phyloP scores from a whole-genome alignment of 768 basidiomycete genomes.

The Chiua virens region DNA sequence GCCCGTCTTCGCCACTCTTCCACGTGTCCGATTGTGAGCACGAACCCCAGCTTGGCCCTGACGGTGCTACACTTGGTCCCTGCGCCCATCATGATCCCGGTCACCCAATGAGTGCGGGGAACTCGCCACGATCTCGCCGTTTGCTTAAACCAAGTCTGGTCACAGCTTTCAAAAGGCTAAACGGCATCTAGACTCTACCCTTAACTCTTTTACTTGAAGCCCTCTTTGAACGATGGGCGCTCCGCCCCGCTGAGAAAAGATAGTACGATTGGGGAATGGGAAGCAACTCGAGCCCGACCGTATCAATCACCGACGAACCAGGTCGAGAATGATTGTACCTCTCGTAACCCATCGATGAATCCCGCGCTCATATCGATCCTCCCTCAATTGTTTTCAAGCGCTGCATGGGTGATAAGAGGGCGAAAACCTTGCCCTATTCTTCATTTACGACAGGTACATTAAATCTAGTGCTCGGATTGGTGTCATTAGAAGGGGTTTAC shows the following conservation, averaged over 20 bases:
- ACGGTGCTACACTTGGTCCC: no score
- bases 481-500: slow-evolving; percentile 7
- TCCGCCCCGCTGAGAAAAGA: slow-evolving; percentile 4
- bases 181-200: neutral
- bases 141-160: no score
- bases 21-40: no score
- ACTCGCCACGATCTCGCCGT: no score
- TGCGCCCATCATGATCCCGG: no score
- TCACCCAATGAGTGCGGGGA: no score
- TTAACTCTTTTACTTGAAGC: neutral
- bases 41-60: no score
- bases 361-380: slow-evolving; percentile 37
- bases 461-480: neutral
- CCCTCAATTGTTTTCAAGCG: slow-evolving; percentile 49
- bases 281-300: slow-evolving; percentile 1
- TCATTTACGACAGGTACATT: slow-evolving; percentile 18
- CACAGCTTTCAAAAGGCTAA: neutral
- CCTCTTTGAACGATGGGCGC: neutral
- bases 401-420: slow-evolving; percentile 14
- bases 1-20: no score
- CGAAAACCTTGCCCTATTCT: neutral
- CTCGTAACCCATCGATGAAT: slow-evolving; percentile 16
- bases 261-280: slow-evolving; percentile 7
- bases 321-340: neutral
- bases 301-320: slow-evolving; percentile 13